Conservation (phyloP, 1,284 basidiomycete species). For the Austroboletus niveus region DNA sequence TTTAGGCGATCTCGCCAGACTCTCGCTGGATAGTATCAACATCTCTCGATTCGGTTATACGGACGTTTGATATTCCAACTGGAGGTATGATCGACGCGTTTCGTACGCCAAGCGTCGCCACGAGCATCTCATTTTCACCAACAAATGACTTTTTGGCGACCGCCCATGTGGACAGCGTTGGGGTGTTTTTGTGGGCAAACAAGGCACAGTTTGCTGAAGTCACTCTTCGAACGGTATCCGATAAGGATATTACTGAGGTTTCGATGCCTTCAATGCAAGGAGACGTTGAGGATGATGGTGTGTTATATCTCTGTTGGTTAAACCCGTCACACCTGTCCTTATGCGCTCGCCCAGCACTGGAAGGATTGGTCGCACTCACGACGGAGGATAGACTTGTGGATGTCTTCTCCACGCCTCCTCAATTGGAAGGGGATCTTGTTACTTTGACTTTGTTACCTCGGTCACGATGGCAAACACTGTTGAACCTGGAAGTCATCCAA, state of each 20-base stretch:
- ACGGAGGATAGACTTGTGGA: constrained; percentile 61
- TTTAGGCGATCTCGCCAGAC: constrained; percentile 87
- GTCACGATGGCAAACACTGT: constrained; percentile 92
- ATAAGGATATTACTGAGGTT: constrained; percentile 71
- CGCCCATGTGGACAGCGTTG: constrained; percentile 90
- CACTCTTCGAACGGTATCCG: constrained; percentile 75
- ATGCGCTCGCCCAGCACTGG: constrained; percentile 48
- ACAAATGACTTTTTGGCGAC: constrained; percentile 96
- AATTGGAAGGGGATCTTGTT: constrained; percentile 82
- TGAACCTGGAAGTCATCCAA: constrained; percentile 95
- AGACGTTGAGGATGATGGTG: constrained; percentile 73
- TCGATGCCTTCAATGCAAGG: constrained; percentile 85
- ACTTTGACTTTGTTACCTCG: constrained; percentile 92
- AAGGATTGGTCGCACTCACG: constrained; percentile 58
- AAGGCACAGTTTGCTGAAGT: constrained; percentile 91
- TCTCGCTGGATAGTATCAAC: constrained; percentile 90
- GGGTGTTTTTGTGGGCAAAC: constrained; percentile 96
- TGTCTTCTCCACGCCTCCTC: constrained; percentile 81
- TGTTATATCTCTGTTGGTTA: background rate
- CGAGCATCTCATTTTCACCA: constrained; percentile 90
- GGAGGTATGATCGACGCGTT: constrained; percentile 92
- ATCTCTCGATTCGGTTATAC: constrained; percentile 88
- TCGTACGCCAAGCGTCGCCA: constrained; percentile 86
- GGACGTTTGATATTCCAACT: constrained; percentile 96
- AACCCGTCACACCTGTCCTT: constrained; percentile 3